Evolutionary conservation across 2,329 filamentous ascomycete genomes (phyloP), one percentile per base, ranked within the genome.

Genomic region (Biscogniauxia sp.): DNA sequence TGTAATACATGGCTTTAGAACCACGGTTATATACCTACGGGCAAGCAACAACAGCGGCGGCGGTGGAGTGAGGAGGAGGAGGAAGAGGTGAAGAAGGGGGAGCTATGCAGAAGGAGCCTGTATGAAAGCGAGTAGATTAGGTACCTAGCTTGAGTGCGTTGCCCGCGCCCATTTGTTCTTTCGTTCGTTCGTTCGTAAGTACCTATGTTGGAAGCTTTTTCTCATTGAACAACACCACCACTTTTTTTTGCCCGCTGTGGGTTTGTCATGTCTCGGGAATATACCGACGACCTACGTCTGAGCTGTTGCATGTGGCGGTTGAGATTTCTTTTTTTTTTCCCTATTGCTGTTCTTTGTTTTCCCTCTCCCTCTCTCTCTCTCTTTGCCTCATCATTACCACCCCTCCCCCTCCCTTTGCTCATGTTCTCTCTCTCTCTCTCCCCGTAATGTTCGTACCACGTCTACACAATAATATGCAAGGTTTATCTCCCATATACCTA

Each of bases 221-320:
- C 28, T 32, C 28, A 32, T 13, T 32, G 28, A 32, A 32, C 28
- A 45, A n/a, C n/a, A n/a, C n/a, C n/a, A n/a, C n/a, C n/a, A n/a
- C n/a, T 15, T n/a, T 5, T 11, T n/a, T 45, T 45, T 17, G 2
- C 37, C 20, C 32, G 51, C 51, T 65, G 61, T 62, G 58, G 64
- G 51, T 61, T 61, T 61, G 52, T 51, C 59, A 65, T 77, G 76
- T 78, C 74, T 78, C 76, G 76, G 77, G 75, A 77, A 72, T 76
- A 74, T 71, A 73, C 75, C 73, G 72, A 66, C 64, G 62, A 73
- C 75, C 73, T 72, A 66, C 64, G 62, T 58, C 65, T 63, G 67
- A 63, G 62, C 62, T 67, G 66, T 60, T 68, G 65, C 67, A 68
- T 62, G 65, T 66, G 50, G 23, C 20, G 52, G 50, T 56, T 37